These are phyloP conservation scores for Scenedesmus sp. DNA, from an alignment of 163 green algal species.

Conservation along the genomic window DNA sequence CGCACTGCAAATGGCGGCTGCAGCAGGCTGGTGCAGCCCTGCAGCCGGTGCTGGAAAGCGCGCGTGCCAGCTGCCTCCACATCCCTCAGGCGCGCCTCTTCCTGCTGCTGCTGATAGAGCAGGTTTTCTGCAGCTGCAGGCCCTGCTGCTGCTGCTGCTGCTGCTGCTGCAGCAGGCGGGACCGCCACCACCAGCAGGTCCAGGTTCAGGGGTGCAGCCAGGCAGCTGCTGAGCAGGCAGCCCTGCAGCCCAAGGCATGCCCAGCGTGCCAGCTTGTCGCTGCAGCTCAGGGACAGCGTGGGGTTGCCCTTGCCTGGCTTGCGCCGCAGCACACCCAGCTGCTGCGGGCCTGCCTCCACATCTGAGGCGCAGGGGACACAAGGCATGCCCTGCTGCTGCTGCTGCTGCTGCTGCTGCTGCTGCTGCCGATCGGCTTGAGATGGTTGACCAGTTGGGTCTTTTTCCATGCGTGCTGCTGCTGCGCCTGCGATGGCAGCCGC, in stretches of 20 bases:
- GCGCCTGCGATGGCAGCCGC: not conserved
- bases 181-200: slow-evolving; percentile 55
- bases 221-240: slow-evolving; percentile 67
- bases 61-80: slow-evolving; percentile 23
- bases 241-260: slow-evolving; percentile 80
- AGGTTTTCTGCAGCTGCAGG: not conserved
- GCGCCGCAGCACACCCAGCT: slow-evolving; percentile 72
- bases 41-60: not conserved
- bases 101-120: not conserved
- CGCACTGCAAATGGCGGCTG: not conserved
- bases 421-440: not conserved
- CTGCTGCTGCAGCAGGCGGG: not conserved
- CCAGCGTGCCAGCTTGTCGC: slow-evolving; percentile 92
- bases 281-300: slow-evolving; percentile 92
- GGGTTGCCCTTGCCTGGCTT: slow-evolving; percentile 91
- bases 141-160: not conserved
- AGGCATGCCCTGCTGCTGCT: not conserved
- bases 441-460: not conserved
- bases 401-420: too few relatives aligned
- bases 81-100: not conserved
- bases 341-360: slow-evolving; percentile 75
- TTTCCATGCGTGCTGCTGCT: not conserved
- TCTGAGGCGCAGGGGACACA: slow-evolving; percentile 70
- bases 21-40: not conserved
- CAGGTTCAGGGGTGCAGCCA: slow-evolving; percentile 73